Percentiles rank a stretch among this genome's conserved stretches.
These are phyloP conservation scores for Tuctoria greenei DNA, from an alignment of 176 grass and related monocot species.

Conservation along the genomic window DNA sequence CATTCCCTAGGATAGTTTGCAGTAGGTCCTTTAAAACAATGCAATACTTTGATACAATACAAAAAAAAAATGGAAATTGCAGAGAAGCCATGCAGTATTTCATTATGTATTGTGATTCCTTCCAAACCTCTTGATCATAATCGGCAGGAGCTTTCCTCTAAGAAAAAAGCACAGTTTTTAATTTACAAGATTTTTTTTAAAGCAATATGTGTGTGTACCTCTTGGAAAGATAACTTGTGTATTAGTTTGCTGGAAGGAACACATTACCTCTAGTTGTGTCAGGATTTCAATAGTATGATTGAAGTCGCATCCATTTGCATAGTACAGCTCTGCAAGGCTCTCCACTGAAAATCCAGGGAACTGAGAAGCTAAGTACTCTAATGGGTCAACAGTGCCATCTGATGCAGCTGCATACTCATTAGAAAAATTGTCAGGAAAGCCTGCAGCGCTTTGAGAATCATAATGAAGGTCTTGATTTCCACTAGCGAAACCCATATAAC, in stretches of 20 bases:
- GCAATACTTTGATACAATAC: not conserved
- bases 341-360: slow-evolving; percentile 88
- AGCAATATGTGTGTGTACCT: not conserved
- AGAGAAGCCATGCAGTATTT: not conserved
- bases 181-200: not conserved
- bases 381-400: slow-evolving; percentile 51
- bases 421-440: slow-evolving; percentile 55
- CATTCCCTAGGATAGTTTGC: not conserved
- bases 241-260: not conserved
- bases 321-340: slow-evolving; percentile 85
- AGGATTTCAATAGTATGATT: slow-evolving; percentile 86
- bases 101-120: not conserved
- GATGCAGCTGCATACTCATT: slow-evolving; percentile 52
- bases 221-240: not conserved
- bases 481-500: slow-evolving; percentile 36
- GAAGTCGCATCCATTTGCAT: slow-evolving; percentile 83
- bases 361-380: slow-evolving; percentile 77
- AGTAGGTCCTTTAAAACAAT: not conserved
- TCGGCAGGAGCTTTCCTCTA: not conserved
- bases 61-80: not conserved
- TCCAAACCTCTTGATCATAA: not conserved
- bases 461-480: slow-evolving; percentile 52
- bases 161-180: not conserved
- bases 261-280: slow-evolving; percentile 86
- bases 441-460: slow-evolving; percentile 43